Evolutionary conservation across 2,329 filamentous ascomycete genomes (phyloP), one percentile per base, ranked within the genome.

Genomic region (Aspergillus chevalieri): DNA sequence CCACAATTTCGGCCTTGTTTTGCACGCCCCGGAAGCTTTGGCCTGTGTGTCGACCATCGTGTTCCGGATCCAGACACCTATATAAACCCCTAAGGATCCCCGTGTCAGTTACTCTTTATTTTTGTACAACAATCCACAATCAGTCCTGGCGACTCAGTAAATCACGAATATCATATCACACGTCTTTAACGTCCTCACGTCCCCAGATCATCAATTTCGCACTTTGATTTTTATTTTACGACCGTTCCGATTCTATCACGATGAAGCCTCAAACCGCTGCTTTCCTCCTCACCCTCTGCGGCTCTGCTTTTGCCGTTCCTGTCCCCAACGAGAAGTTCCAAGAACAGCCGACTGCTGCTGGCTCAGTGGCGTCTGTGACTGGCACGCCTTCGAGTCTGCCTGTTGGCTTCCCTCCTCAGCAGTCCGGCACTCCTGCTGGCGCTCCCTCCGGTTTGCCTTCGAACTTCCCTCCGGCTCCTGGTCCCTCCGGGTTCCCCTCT

Each of bases 391-490:
- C 42, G 8, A 22, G 10, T 7, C 22, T 44, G 10, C 42, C 42
- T 44, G 42, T 44, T 28, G 42, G 42, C 14, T 44, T 44, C 24
- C 42, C 42, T 12, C 22, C 41, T 19, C 10, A 43, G 41, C 8
- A 19, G 17, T 51, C 33, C 30, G 43, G 19, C 2, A 43, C 41
- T n/a, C 51, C 49, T 17, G 26, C 45, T 14, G 47, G 54, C 4
- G 15, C 34, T 48, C 33, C 47, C 44, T 49, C 51, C 17, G 39
- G 17, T 14, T 28, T 46, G 19, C 47, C 47, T 17, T 42, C 50
- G n/a, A 47, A 43, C 17, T 45, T 50, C 45, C 47, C 44, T 21
- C 12, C 38, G 14, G 46, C 44, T 15, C 12, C 38, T 44, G 46
- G 46, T 10, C 43, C 47, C n/a, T 34, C 24, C 6, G 34, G 34